Percentiles rank a stretch among this genome's conserved stretches.
Evolutionary conservation across 306 rosid species (phyloP).

Genomic region (Quercus robur): DNA sequence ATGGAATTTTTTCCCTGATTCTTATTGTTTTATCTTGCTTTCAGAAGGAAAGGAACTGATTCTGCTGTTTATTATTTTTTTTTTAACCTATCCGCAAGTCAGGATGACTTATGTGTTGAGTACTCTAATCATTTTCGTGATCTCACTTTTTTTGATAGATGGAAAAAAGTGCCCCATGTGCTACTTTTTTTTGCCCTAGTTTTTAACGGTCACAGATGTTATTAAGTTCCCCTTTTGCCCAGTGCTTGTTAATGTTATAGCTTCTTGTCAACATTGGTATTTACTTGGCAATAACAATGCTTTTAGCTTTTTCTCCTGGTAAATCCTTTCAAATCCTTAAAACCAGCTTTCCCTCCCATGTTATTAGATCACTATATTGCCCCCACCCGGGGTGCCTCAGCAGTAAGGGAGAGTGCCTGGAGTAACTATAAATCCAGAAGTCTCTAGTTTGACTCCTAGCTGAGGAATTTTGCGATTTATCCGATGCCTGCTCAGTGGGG

Average conservation of each 20-base stretch:
- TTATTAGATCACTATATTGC: too few relatives aligned
- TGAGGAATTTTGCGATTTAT: too few relatives aligned
- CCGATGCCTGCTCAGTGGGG: too few relatives aligned
- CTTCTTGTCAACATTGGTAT: background rate
- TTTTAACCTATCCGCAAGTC: background rate
- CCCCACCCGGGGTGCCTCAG: too few relatives aligned
- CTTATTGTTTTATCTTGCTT: background rate
- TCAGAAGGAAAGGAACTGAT: background rate
- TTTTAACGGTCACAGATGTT: background rate
- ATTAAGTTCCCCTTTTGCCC: background rate
- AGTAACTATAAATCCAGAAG: too few relatives aligned
- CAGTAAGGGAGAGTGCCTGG: too few relatives aligned
- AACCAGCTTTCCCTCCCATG: too few relatives aligned
- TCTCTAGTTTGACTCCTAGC: too few relatives aligned
- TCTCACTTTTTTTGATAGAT: background rate
- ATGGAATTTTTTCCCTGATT: constrained; percentile 2
- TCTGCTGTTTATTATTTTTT: background rate
- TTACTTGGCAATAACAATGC: background rate
- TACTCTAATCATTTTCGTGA: background rate
- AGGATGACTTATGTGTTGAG: background rate
- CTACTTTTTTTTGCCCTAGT: background rate
- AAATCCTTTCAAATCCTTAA: background rate
- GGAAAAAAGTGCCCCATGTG: background rate
- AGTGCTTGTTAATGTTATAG: background rate
- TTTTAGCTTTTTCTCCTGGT: background rate